These are phyloP conservation scores for Lathyrus oleraceus DNA, from an alignment of 306 rosid genomes.

Conservation along the genomic window DNA sequence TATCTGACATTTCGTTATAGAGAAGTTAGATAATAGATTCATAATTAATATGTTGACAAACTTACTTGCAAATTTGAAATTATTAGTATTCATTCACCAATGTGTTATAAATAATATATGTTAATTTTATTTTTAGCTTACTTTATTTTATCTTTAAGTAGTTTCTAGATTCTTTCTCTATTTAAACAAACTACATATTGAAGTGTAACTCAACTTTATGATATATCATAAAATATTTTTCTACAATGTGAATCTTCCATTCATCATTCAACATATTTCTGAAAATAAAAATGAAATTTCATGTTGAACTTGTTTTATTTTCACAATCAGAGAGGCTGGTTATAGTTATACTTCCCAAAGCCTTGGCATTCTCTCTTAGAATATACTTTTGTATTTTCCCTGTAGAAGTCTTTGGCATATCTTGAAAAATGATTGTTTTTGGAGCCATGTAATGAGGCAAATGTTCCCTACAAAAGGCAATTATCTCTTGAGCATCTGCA, in stretches of 20 bases:
- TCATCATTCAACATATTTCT: neutral
- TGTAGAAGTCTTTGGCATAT: constrained; percentile 74
- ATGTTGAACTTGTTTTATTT: neutral
- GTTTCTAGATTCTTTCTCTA: no score
- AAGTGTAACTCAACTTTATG: no score
- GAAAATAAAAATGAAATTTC: neutral
- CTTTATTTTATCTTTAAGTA: no score
- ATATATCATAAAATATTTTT: no score
- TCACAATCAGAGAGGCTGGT: neutral
- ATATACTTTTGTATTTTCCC: constrained; percentile 77
- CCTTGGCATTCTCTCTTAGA: constrained; percentile 67
- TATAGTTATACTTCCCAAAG: constrained; percentile 51
- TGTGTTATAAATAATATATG: no score
- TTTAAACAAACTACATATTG: no score
- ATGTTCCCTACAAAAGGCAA: constrained; percentile 51
- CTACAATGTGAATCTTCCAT: neutral
- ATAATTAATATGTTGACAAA: no score
- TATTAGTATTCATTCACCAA: no score
- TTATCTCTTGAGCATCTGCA: constrained; percentile 48
- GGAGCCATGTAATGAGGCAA: constrained; percentile 87
- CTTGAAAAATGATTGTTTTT: constrained; percentile 55
- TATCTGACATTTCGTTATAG: no score
- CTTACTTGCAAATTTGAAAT: no score
- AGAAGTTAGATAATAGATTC: no score
- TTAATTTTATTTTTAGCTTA: no score